These are phyloP conservation scores for Yamadazyma diospyri DNA, from an alignment of 1,139 yeast species.

Conservation along the genomic window DNA sequence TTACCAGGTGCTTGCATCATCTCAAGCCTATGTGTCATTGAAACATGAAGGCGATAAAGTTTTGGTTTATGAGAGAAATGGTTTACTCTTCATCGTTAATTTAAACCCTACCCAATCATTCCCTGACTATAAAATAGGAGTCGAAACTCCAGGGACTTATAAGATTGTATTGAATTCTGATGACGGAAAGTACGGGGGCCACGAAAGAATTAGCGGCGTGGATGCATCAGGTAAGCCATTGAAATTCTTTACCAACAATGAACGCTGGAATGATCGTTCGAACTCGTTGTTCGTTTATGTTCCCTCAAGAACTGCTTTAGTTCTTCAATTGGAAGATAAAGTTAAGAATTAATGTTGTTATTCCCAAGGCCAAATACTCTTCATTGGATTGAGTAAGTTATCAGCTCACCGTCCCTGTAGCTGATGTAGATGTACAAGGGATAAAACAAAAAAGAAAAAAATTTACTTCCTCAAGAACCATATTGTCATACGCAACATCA, in stretches of 20 bases:
- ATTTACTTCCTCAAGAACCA: no score
- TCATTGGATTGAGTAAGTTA: neutral
- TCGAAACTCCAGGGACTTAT: constrained; percentile 75
- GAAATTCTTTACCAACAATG: constrained; percentile 64
- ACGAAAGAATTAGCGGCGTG: constrained; percentile 59
- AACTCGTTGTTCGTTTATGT: constrained; percentile 80
- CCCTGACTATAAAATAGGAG: constrained; percentile 86
- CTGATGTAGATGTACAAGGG: no score
- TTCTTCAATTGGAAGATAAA: constrained; percentile 24
- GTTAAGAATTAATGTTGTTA: constrained; percentile 6
- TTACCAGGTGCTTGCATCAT: constrained; percentile 70
- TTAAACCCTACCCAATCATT: constrained; percentile 83
- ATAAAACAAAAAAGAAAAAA: no score
- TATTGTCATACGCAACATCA: no score
- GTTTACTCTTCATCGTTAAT: constrained; percentile 79
- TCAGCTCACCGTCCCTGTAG: neutral
- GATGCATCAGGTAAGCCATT: constrained; percentile 34
- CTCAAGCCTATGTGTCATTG: constrained; percentile 82
- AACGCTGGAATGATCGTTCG: constrained; percentile 74
- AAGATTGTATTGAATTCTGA: constrained; percentile 75
- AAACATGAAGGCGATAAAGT: constrained; percentile 89
- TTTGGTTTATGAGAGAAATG: constrained; percentile 84
- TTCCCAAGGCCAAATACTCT: no score
- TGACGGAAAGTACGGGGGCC: constrained; percentile 73
- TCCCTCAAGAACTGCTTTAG: constrained; percentile 79